Evolutionary conservation across 1,139 yeast species (phyloP).

Genomic region (Sugiyamaella novakii): DNA sequence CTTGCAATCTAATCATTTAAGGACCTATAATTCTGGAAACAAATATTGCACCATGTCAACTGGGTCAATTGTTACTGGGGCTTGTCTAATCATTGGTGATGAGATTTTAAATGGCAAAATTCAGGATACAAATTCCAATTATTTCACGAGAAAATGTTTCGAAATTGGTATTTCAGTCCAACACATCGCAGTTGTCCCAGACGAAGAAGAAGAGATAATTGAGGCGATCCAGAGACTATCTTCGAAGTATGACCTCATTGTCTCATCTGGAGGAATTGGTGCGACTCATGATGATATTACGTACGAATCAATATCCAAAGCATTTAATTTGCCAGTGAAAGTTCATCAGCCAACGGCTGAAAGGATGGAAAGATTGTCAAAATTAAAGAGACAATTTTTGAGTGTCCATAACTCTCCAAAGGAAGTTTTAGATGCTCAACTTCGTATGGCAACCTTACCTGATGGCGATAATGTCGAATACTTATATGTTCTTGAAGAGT

Average conservation of each 20-base stretch:
- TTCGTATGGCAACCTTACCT: conserved; percentile 81
- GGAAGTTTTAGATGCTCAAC: conserved; percentile 59
- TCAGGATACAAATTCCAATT: conserved; percentile 71
- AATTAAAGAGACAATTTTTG: conserved; percentile 47
- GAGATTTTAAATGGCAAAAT: conserved; percentile 89
- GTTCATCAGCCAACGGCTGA: conserved; percentile 60
- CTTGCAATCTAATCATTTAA: no score
- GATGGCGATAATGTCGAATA: conserved; percentile 52
- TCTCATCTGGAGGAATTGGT: conserved; percentile 84
- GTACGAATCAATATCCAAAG: conserved; percentile 67
- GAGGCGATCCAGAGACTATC: conserved; percentile 54
- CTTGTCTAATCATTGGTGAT: conserved; percentile 72
- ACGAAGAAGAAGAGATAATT: conserved; percentile 66
- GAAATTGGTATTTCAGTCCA: conserved; percentile 63
- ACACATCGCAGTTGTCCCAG: conserved; percentile 73
- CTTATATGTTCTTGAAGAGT: conserved; percentile 54
- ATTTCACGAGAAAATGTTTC: conserved; percentile 72
- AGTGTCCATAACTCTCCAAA: conserved; percentile 32
- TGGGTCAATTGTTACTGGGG: conserved; percentile 37
- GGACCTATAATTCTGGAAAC: no score
- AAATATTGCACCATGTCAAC: conserved; percentile 9
- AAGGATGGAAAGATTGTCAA: conserved; percentile 57
- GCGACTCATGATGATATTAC: conserved; percentile 91
- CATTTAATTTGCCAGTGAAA: conserved; percentile 54
- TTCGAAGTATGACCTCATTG: conserved; percentile 62